phyloP scores from a whole-genome alignment of 192 early-diverging fungal genomes.

The Backusella tuberculispora region DNA sequence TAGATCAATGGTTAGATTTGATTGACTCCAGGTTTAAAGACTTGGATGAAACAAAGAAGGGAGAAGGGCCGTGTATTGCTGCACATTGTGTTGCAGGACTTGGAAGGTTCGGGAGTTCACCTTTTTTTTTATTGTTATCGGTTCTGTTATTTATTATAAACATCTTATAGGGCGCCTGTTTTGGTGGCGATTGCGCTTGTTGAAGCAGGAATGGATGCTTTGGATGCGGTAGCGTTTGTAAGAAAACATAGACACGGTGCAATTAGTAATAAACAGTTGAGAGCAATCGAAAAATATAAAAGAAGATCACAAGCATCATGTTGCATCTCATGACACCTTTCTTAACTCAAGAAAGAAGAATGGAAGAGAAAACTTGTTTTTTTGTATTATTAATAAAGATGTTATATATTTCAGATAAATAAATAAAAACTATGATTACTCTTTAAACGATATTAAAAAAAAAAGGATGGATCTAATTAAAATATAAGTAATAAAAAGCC shows the following conservation, averaged over 20 bases:
- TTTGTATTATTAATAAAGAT: background rate
- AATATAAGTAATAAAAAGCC: slow-evolving; percentile 3
- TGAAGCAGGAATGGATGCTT: slow-evolving; percentile 74
- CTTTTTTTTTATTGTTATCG: background rate
- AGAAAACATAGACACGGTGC: slow-evolving; percentile 71
- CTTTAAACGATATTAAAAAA: background rate
- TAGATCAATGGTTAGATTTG: slow-evolving; percentile 70
- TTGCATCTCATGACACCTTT: background rate
- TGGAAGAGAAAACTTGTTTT: background rate
- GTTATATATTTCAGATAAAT: slow-evolving; percentile 1
- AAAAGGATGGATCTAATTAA: background rate
- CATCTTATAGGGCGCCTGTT: slow-evolving; percentile 52
- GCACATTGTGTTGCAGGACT: slow-evolving; percentile 83
- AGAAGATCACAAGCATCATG: slow-evolving; percentile 24
- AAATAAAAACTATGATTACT: background rate
- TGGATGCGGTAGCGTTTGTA: slow-evolving; percentile 76
- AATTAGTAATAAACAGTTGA: slow-evolving; percentile 74
- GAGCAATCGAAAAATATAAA: slow-evolving; percentile 65
- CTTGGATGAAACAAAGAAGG: slow-evolving; percentile 1
- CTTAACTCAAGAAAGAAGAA: background rate
- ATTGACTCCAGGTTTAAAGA: slow-evolving; percentile 56
- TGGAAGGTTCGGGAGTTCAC: slow-evolving; percentile 54
- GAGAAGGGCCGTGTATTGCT: slow-evolving; percentile 48
- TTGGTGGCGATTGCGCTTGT: slow-evolving; percentile 81
- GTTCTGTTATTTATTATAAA: background rate